Base-by-base conservation (phyloP, 139 green algal species). In the Pseudopediastrum boryanum region DNA sequence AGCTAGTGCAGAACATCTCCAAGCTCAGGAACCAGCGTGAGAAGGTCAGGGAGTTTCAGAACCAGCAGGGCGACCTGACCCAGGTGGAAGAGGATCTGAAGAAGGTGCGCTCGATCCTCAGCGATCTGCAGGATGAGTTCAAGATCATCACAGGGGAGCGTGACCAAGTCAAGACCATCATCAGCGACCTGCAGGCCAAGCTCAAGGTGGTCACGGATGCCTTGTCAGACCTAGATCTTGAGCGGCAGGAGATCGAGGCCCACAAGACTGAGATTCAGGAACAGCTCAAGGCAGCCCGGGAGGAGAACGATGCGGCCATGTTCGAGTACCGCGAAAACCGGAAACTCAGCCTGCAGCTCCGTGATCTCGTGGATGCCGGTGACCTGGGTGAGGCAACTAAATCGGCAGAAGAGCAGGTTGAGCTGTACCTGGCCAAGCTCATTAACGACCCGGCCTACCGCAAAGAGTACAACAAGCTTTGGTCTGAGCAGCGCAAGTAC, bases 321-420 rank as follows among this genome's bases (percentile, higher is more conserved):
- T 82, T 88, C 41, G 78, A 86, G 48, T 92, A 83, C 67, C 79
- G 87, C 13, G 84, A 86, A n/a, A 92, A 92, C 80, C 83, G 87
- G 52, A 81, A 83, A 42, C 86, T 89, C 42, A 81, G 69, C 64
- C 84, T 92, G 50, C 38, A 80, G 29, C 68, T 83, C 33, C 80
- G 87, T 52, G 87, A 92, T 83, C 44, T 92, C 51, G 83, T 92
- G 27, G 85, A 80, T 3, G 84, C 78, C 2, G 84, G 84, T 46
- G 71, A 83, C 51, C 29, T 79, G 6, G 84, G 87, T 3, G 80
- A 88, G 74, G 87, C 87, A 10, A 39, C 58, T 9, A 39, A 41
- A 19, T 54, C 83, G 25, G 81, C 72, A 59, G 69, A 56, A 23
- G 41, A 76, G 50, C 77, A 83, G 64, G 73, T 86, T 3, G 81